Evolutionary conservation across 169 alveolate genomes (phyloP).

Genomic region (Theileria sp.): DNA sequence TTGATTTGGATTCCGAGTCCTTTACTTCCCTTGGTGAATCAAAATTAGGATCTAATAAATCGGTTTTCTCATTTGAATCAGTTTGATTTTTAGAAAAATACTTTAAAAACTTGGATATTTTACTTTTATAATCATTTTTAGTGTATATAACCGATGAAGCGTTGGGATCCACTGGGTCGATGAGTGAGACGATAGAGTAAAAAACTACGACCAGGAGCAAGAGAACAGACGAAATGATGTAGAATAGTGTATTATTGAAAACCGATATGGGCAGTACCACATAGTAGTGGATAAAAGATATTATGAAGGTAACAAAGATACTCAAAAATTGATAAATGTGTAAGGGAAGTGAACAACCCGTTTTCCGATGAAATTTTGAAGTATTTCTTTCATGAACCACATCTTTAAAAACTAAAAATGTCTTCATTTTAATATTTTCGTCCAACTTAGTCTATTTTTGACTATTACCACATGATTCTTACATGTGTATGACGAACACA

Average conservation of each 20-base stretch:
- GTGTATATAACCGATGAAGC: constrained; percentile 60
- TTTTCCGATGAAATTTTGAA: constrained; percentile 55
- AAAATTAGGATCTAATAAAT: not conserved
- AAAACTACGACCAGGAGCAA: constrained; percentile 38
- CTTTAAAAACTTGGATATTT: not conserved
- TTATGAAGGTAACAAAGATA: constrained; percentile 49
- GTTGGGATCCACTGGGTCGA: constrained; percentile 75
- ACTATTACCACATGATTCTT: not conserved
- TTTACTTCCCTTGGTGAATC: not conserved
- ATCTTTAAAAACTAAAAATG: constrained; percentile 46
- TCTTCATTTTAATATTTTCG: not conserved
- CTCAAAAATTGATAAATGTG: constrained; percentile 61
- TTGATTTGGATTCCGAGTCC: not conserved
- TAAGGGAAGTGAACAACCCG: constrained; percentile 73
- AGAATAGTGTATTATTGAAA: constrained; percentile 4
- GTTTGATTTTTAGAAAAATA: not conserved
- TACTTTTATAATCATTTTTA: constrained; percentile 23
- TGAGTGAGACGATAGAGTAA: constrained; percentile 62
- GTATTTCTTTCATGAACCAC: constrained; percentile 37
- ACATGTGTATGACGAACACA: not conserved
- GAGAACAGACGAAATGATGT: constrained; percentile 22
- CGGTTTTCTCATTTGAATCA: not conserved
- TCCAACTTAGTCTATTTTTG: not conserved
- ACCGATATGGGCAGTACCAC: constrained; percentile 24
- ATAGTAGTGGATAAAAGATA: constrained; percentile 38